Evolutionary conservation across 352 stramenopile species (phyloP), one percentile per base, ranked within the genome.

Genomic region (Lagenidium sp.): DNA sequence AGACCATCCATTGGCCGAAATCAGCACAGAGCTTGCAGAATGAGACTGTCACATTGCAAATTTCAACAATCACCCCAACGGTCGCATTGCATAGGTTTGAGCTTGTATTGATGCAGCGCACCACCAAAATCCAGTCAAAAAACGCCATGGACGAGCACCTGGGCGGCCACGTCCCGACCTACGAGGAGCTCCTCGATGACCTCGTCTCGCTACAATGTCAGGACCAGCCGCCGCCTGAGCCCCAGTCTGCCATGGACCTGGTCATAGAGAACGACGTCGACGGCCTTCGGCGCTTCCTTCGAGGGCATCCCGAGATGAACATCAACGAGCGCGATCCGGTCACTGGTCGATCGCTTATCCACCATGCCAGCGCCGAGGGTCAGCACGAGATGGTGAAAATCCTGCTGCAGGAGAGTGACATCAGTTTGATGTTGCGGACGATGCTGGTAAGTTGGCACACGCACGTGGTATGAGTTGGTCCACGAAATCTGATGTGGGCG

Each of bases 311-410:
- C 1, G 16, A 16, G 3, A 49, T 67, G 15, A 44, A 22, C 5
- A 51, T 84, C 18, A 85, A 85, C 30, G 38, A 46, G 12, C 54
- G 77, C 6, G 41, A 63, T 32, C 36, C 53, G 0, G 41, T 36
- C 1, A 71, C 48, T 2, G 74, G 77, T 3, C 65, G 77, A 11
- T 57, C 71, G 1, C 23, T 89, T n/a, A 45, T 87, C 8, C 77
- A 87, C 48, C 65, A 87, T 53, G 68, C 71, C 0, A 79, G 68
- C 20, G 65, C 65, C 0, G 53, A 73, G 24, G 74, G 71, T 8
- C 39, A 73, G 0, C 62, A 71, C 11, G 57, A 84, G 5, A 30
- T 76, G 4, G 71, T 74, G 12, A 80, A 84, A 50, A 26, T 85
- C 0, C 36, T 89, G 0, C 23, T 87, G 13, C 44, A 76, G 22